Conservation (phyloP, 257 asterid genomes). For the Plantago major region DNA sequence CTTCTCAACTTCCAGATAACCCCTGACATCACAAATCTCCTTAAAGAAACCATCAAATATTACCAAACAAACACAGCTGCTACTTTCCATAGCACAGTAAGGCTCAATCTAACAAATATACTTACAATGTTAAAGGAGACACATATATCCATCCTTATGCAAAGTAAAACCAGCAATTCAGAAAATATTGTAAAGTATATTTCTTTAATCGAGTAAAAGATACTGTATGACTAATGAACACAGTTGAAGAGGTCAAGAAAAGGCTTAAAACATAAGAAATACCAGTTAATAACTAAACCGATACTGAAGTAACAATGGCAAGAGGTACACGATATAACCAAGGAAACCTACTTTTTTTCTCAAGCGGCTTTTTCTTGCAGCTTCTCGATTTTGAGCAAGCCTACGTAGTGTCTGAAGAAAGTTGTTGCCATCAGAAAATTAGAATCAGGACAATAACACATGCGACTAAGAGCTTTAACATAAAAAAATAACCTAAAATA, state of each 20-base stretch:
- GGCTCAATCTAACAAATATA: too few species aligned
- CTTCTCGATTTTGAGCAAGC: slow-evolving; percentile 99
- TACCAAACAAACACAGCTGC: too few species aligned
- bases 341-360: slow-evolving; percentile 41
- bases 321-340: background rate
- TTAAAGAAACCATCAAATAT: too few species aligned
- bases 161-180: too few species aligned
- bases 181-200: too few species aligned
- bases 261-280: background rate
- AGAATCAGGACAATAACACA: background rate
- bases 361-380: slow-evolving; percentile 95
- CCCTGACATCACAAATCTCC: too few species aligned
- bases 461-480: slow-evolving; percentile 11
- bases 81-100: too few species aligned
- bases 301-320: background rate
- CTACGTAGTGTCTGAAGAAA: slow-evolving; percentile 67
- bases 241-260: background rate
- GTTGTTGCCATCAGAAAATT: background rate
- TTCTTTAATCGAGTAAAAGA: too few species aligned
- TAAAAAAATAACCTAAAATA: slow-evolving; percentile 11
- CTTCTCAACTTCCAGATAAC: too few species aligned
- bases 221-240: too few species aligned
- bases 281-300: background rate
- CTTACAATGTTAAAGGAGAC: too few species aligned
- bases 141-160: too few species aligned